Evolutionary conservation across 2,329 filamentous ascomycete species (phyloP).

Genomic region (Diaporthe sp.): DNA sequence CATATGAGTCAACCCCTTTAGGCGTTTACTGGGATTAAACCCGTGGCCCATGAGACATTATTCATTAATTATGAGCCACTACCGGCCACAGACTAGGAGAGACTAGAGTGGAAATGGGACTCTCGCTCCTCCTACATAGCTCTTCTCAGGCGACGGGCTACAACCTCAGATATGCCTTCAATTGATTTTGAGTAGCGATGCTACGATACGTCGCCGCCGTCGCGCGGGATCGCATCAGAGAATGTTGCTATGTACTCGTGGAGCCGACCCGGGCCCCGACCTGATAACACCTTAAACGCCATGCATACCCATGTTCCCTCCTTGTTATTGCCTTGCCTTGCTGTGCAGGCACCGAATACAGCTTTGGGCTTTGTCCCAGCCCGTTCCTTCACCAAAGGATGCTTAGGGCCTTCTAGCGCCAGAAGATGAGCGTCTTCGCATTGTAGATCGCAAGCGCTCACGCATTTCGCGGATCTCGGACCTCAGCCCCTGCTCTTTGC

Average conservation of each 20-base stretch:
- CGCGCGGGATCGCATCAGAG: background rate
- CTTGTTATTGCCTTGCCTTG: background rate
- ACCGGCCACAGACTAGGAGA: background rate
- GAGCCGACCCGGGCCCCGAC: background rate
- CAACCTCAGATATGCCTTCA: background rate
- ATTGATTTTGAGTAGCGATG: conserved; percentile 24
- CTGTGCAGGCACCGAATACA: background rate
- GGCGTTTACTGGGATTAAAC: no score
- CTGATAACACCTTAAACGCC: conserved; percentile 22
- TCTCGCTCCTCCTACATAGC: background rate
- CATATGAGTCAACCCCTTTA: background rate
- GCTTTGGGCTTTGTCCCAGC: background rate
- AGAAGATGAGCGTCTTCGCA: conserved; percentile 5
- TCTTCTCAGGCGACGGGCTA: background rate
- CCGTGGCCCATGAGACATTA: background rate
- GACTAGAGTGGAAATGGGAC: background rate
- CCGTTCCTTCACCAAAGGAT: background rate
- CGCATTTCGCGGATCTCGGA: background rate
- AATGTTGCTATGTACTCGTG: conserved; percentile 10
- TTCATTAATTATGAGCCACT: background rate
- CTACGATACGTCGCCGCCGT: background rate
- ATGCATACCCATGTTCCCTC: background rate
- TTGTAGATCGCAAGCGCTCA: background rate
- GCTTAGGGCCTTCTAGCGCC: background rate
- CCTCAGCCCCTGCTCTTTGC: background rate